phyloP scores from a whole-genome alignment of 2,329 filamentous ascomycete species.

The Falciphora oryzae region DNA sequence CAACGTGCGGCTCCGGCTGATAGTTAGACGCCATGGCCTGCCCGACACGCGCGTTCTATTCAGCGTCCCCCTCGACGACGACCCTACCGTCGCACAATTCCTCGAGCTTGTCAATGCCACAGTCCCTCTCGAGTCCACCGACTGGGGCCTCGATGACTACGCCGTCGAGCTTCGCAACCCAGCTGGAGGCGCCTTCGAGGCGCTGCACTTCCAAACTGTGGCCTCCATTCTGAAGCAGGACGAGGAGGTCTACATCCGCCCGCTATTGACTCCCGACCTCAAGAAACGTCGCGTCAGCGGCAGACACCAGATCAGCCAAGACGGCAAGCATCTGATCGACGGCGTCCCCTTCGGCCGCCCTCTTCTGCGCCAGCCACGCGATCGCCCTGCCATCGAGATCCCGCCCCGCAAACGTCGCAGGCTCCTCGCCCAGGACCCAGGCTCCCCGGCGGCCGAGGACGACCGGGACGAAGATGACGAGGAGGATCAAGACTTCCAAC shows the following conservation, averaged over 20 bases:
- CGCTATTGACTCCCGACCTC: conserved; percentile 69
- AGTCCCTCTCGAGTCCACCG: conserved; percentile 70
- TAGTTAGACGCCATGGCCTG: conserved; percentile 66
- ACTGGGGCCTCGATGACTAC: conserved; percentile 91
- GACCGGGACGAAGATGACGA: conserved; percentile 27
- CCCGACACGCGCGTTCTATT: conserved; percentile 69
- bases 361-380: conserved; percentile 51
- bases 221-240: conserved; percentile 69
- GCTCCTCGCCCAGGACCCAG: conserved; percentile 34
- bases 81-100: conserved; percentile 69
- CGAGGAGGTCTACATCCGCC: conserved; percentile 77
- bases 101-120: conserved; percentile 73
- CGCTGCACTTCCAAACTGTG: conserved; percentile 76
- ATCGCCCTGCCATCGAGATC: conserved; percentile 63
- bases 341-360: conserved; percentile 78
- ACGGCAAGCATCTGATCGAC: conserved; percentile 78
- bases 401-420: conserved; percentile 67
- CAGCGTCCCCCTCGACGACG: conserved; percentile 50
- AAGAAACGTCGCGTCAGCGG: conserved; percentile 67
- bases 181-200: conserved; percentile 66
- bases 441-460: conserved; percentile 36
- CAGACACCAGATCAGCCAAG: conserved; percentile 70
- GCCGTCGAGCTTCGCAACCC: conserved; percentile 63
- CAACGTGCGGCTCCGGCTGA: conserved; percentile 65
- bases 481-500: conserved; percentile 16